These are phyloP conservation scores for Caloboletus firmus DNA, from an alignment of 1,284 basidiomycete species.

Conservation along the genomic window DNA sequence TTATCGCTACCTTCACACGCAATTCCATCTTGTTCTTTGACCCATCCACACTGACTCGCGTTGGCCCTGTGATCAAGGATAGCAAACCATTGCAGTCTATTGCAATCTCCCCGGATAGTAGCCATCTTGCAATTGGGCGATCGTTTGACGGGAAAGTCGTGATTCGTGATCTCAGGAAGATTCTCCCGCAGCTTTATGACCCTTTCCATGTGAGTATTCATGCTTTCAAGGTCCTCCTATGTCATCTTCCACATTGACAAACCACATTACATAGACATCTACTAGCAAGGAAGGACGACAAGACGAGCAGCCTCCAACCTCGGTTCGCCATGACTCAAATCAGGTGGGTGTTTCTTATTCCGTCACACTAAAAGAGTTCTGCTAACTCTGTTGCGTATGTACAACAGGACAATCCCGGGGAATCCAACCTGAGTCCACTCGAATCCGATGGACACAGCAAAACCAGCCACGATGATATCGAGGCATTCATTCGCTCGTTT, in stretches of 20 bases:
- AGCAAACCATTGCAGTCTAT: fast-evolving
- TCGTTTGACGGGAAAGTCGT: background rate
- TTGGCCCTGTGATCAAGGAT: background rate
- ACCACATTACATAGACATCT: no score
- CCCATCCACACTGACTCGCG: background rate
- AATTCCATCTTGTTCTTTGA: background rate
- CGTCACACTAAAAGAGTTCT: no score
- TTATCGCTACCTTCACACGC: background rate
- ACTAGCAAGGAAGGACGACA: no score
- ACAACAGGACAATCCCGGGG: background rate
- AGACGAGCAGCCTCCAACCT: no score
- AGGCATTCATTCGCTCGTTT: background rate
- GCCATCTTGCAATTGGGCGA: background rate
- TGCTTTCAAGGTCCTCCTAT: background rate
- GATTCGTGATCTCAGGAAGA: background rate
- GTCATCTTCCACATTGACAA: no score
- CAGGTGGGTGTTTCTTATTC: no score
- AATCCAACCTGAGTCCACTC: background rate
- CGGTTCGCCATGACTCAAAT: no score
- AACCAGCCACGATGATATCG: background rate
- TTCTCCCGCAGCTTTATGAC: background rate
- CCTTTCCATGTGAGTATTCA: background rate
- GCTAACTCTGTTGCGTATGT: no score
- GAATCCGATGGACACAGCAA: no score
- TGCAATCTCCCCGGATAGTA: background rate